phyloP scores from a whole-genome alignment of 352 stramenopile genomes.

The Phytophthora fragariaefolia region DNA sequence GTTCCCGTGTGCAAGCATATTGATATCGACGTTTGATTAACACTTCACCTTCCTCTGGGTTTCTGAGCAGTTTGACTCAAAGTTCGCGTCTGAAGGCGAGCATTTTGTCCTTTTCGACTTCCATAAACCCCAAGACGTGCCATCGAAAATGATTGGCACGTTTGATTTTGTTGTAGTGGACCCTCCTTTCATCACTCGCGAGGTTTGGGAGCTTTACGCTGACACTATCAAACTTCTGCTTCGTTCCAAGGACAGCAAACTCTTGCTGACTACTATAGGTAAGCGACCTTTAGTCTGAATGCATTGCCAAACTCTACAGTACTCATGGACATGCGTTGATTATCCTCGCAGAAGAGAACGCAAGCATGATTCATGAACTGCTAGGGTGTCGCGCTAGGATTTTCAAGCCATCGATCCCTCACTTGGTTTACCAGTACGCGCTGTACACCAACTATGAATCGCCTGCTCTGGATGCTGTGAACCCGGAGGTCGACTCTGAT shows the following conservation, averaged over 20 bases:
- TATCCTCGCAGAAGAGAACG: constrained; percentile 82
- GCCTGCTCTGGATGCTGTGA: constrained; percentile 52
- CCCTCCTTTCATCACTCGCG: constrained; percentile 94
- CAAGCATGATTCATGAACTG: constrained; percentile 82
- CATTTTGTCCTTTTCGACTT: constrained; percentile 93
- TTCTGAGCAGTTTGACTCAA: constrained; percentile 76
- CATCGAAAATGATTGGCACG: constrained; percentile 49
- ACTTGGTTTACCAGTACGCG: constrained; percentile 96
- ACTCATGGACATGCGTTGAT: background rate
- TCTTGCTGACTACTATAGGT: constrained; percentile 93
- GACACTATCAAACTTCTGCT: constrained; percentile 68
- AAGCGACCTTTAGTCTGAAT: constrained; percentile 11
- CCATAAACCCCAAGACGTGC: constrained; percentile 77
- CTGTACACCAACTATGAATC: constrained; percentile 94
- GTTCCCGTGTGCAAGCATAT: background rate
- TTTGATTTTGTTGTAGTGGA: constrained; percentile 95
- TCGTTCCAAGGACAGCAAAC: constrained; percentile 59
- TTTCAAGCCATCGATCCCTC: constrained; percentile 93
- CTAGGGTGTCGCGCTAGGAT: constrained; percentile 64
- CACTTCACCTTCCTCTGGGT: background rate
- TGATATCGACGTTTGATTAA: background rate
- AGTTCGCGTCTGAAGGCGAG: constrained; percentile 66
- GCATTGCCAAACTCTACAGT: background rate
- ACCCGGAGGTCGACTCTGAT: constrained; percentile 76
- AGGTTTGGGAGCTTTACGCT: constrained; percentile 93